Evolutionary conservation across 2,329 filamentous ascomycete species (phyloP).

Genomic region (Fusarium longipes): DNA sequence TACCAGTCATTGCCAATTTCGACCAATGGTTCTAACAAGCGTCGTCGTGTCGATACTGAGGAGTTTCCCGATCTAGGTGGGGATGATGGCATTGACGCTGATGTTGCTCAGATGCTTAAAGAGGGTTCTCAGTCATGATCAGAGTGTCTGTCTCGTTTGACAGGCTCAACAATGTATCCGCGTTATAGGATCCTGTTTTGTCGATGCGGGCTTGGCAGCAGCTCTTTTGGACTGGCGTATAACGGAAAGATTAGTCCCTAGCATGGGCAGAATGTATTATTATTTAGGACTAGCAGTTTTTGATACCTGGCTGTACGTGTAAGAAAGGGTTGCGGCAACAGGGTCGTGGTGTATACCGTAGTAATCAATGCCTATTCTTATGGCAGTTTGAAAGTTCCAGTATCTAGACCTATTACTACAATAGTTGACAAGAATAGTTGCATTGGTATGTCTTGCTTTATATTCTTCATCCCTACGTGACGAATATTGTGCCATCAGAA

Average conservation of each 20-base stretch:
- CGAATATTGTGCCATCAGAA: too few relatives aligned
- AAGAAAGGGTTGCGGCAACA: not conserved
- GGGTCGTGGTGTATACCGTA: not conserved
- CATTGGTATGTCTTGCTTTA: too few relatives aligned
- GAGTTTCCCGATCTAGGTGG: constrained; percentile 66
- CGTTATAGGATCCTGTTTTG: not conserved
- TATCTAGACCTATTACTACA: not conserved
- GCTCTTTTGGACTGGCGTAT: not conserved
- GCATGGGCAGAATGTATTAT: constrained; percentile 7
- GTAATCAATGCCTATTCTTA: not conserved
- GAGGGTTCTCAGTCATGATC: constrained; percentile 30
- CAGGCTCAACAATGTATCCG: not conserved
- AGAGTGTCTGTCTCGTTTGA: not conserved
- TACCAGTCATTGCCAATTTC: constrained; percentile 63
- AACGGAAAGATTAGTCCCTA: not conserved
- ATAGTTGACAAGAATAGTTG: not conserved
- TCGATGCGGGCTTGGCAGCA: not conserved
- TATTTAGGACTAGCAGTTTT: not conserved
- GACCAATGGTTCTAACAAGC: constrained; percentile 67
- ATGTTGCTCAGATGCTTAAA: constrained; percentile 66
- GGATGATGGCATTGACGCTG: constrained; percentile 67
- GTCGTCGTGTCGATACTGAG: constrained; percentile 62
- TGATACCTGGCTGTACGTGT: not conserved
- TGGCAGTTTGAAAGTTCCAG: not conserved
- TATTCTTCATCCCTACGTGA: too few relatives aligned